phyloP scores from a whole-genome alignment of 306 rosid species.

The Senna tora region DNA sequence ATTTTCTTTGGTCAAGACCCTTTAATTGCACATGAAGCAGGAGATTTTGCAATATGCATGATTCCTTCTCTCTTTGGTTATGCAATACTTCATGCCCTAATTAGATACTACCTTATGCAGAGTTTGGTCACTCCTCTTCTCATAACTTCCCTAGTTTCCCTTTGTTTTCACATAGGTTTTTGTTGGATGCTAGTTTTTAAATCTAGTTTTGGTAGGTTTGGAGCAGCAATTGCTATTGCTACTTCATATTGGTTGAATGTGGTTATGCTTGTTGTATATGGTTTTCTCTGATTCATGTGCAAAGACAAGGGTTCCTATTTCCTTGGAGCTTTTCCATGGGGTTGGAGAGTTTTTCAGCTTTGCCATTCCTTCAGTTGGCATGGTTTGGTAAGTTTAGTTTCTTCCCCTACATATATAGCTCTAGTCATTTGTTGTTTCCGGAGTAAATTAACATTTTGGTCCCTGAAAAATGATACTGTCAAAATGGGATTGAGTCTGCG shows the following conservation, averaged over 20 bases:
- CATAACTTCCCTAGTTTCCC: constrained; percentile 46
- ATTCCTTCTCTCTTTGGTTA: constrained; percentile 82
- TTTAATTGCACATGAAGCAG: constrained; percentile 70
- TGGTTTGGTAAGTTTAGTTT: constrained; percentile 92
- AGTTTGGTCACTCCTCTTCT: constrained; percentile 66
- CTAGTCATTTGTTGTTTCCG: too few relatives aligned
- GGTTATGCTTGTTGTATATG: constrained; percentile 60
- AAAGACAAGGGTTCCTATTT: constrained; percentile 54
- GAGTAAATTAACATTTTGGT: too few relatives aligned
- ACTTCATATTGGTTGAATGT: constrained; percentile 84
- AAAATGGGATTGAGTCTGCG: too few relatives aligned
- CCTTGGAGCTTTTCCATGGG: constrained; percentile 64
- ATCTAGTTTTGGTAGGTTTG: constrained; percentile 53
- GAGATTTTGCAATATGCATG: constrained; percentile 59
- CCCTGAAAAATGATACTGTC: too few relatives aligned
- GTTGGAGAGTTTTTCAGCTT: constrained; percentile 58
- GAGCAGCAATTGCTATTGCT: constrained; percentile 78
- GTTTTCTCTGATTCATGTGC: constrained; percentile 52
- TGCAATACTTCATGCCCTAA: constrained; percentile 62
- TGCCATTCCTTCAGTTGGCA: constrained; percentile 78
- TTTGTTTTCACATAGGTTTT: constrained; percentile 62
- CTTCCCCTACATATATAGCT: too few relatives aligned
- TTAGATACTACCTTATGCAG: constrained; percentile 69
- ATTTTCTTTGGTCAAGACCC: constrained; percentile 76
- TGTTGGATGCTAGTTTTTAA: constrained; percentile 70